phyloP scores from a whole-genome alignment of 495 filamentous ascomycete genomes.

The Cercophora sp. region DNA sequence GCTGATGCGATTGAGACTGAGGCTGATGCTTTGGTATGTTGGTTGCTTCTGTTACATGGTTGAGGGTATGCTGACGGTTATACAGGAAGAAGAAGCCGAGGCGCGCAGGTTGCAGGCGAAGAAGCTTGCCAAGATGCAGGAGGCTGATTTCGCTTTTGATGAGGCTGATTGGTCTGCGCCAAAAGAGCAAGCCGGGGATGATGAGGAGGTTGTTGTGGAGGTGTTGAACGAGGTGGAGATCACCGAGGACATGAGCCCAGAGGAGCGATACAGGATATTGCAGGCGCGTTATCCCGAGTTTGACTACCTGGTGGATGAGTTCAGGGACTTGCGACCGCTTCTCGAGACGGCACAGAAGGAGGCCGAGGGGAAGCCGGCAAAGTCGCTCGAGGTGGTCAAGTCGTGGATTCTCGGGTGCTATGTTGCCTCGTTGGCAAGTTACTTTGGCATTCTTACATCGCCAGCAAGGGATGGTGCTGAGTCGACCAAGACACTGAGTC shows the following conservation, averaged over 20 bases:
- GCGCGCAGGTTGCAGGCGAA: slow-evolving; percentile 84
- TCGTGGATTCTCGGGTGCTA: slow-evolving; percentile 75
- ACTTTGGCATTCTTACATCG: slow-evolving; percentile 85
- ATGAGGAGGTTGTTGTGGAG: slow-evolving; percentile 66
- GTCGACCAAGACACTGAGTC: slow-evolving; percentile 52
- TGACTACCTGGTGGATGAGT: slow-evolving; percentile 76
- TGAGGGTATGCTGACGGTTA: not conserved
- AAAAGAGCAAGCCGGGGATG: slow-evolving; percentile 40
- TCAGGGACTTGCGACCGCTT: slow-evolving; percentile 63
- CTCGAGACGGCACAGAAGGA: slow-evolving; percentile 52
- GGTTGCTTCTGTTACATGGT: not conserved
- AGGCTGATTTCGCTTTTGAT: slow-evolving; percentile 89
- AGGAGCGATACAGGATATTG: slow-evolving; percentile 73
- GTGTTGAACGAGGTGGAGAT: slow-evolving; percentile 77
- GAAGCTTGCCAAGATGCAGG: slow-evolving; percentile 76
- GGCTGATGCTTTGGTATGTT: slow-evolving; percentile 65
- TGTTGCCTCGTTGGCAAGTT: slow-evolving; percentile 81
- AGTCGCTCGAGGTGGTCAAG: slow-evolving; percentile 60
- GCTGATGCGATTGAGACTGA: slow-evolving; percentile 87
- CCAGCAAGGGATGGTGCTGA: slow-evolving; percentile 53
- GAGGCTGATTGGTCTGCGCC: slow-evolving; percentile 72
- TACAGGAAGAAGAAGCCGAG: slow-evolving; percentile 78
- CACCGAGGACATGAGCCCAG: slow-evolving; percentile 68
- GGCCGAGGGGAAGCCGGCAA: slow-evolving; percentile 51
- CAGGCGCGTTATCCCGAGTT: slow-evolving; percentile 87